Conservation (phyloP, 129 eudicot genomes). For the Lactuca sativa region DNA sequence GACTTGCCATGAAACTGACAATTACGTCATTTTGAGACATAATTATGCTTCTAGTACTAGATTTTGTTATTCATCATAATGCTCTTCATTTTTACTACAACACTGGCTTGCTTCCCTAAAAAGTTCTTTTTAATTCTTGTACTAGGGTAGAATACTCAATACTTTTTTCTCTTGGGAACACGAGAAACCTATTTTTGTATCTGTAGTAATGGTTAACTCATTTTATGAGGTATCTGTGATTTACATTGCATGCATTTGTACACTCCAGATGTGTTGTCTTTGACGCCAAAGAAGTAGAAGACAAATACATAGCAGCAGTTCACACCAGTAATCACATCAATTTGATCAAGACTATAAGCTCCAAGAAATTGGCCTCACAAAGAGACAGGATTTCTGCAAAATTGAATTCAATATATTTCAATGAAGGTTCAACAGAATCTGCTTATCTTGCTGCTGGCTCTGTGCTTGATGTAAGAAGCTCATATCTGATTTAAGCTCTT, state of each 20-base stretch:
- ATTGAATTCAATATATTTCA: constrained; percentile 78
- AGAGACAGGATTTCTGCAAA: constrained; percentile 58
- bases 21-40: neutral
- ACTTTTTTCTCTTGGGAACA: too few relatives aligned
- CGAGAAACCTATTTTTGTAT: neutral
- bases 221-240: constrained; percentile 2
- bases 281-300: constrained; percentile 73
- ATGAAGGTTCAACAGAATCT: constrained; percentile 89
- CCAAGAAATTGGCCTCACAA: constrained; percentile 36
- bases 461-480: constrained; percentile 63
- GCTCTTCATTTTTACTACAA: too few relatives aligned
- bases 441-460: constrained; percentile 97
- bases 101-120: too few relatives aligned
- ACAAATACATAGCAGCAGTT: constrained; percentile 64
- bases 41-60: neutral
- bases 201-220: neutral
- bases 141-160: too few relatives aligned
- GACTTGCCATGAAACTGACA: neutral
- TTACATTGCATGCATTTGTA: constrained; percentile 8
- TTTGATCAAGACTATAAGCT: constrained; percentile 69
- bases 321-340: constrained; percentile 71
- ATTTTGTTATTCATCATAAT: too few relatives aligned
- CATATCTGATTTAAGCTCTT: neutral
- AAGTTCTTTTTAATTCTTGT: too few relatives aligned
- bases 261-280: constrained; percentile 64